Evolutionary conservation across 2,329 filamentous ascomycete genomes (phyloP), one percentile per base, ranked within the genome.

Genomic region (Tricladium varicosporioides): DNA sequence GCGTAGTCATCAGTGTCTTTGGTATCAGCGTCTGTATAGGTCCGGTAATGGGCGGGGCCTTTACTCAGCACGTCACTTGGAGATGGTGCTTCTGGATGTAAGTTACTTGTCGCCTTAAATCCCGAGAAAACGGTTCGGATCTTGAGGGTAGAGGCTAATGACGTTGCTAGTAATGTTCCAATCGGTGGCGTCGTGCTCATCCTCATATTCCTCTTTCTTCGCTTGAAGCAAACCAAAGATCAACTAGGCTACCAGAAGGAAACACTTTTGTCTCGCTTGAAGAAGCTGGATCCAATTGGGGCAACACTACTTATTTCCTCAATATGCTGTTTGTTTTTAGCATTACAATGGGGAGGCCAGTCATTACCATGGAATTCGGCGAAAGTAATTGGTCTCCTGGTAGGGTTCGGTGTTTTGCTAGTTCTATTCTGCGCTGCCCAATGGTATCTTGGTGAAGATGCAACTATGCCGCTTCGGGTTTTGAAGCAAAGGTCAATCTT

Each of bases 21-120:
- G 54, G 31, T 3, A 14, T 59, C 2, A 32, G 18, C 10, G 31
- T 45, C 13, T 51, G 54, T 46, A 55, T 62, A 67, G 84, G 84
- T 0, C 84, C 84, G 0, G 75, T 86, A 13, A 72, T 86, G 82
- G 80, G 84, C 51, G 84, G 84, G 44, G 75, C 78, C 1, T 82
- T 87, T 59, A 84, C 83, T 0, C 74, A 85, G 48, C 77, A 75
- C 56, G 72, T 73, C 0, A 67, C 69, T 1, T 63, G 75, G 44
- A 61, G 69, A 5, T 74, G 74, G 60, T 68, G 65, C 51, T 65
- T 67, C 49, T 68, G 66, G 64, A 73, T 75, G 64, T 68, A 63
- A 59, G 62, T 46, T 64, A 40, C 4, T 58, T 60, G 62, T 58
- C 48, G 59, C 64, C 44, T 63, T 58, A 10, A 40, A 10, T 40